phyloP scores from a whole-genome alignment of 2,329 filamentous ascomycete genomes.

The Colletotrichum brevisporum region DNA sequence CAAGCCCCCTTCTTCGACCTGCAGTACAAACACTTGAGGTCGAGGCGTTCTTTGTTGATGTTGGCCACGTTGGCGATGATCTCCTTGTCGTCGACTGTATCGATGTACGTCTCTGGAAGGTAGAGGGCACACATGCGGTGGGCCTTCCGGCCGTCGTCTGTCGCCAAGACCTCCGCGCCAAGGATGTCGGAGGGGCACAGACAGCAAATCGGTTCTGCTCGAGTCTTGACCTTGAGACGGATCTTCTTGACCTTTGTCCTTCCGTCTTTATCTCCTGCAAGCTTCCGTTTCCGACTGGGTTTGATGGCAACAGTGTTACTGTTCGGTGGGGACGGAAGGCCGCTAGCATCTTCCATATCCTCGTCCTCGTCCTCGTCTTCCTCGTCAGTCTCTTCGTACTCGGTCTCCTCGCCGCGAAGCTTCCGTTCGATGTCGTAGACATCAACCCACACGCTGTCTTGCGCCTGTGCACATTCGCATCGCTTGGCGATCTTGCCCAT shows the following conservation, averaged over 20 bases:
- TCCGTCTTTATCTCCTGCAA: slow-evolving; percentile 57
- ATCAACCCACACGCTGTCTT: slow-evolving; percentile 99
- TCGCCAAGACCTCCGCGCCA: slow-evolving; percentile 85
- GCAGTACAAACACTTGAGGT: slow-evolving; percentile 95
- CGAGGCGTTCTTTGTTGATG: slow-evolving; percentile 88
- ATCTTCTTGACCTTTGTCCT: slow-evolving; percentile 81
- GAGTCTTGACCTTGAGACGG: slow-evolving; percentile 79
- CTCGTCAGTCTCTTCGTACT: slow-evolving; percentile 82
- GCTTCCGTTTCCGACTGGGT: slow-evolving; percentile 75
- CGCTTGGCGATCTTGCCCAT: slow-evolving; percentile 97
- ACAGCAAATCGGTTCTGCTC: slow-evolving; percentile 84
- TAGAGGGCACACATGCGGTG: slow-evolving; percentile 92
- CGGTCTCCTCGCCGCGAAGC: slow-evolving; percentile 88
- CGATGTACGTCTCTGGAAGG: slow-evolving; percentile 91
- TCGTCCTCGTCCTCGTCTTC: slow-evolving; percentile 78
- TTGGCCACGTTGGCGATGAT: slow-evolving; percentile 83
- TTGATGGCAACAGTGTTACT: slow-evolving; percentile 52
- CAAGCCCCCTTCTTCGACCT: slow-evolving; percentile 95
- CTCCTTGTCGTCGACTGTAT: slow-evolving; percentile 78
- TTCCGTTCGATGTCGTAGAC: slow-evolving; percentile 97
- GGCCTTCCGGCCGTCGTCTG: slow-evolving; percentile 88
- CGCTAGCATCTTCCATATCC: slow-evolving; percentile 72
- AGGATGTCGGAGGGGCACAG: slow-evolving; percentile 93
- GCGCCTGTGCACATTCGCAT: slow-evolving; percentile 93
- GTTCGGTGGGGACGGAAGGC: slow-evolving; percentile 81